Conservation (phyloP, 176 grass and related monocot species). For the Musa itinerans region DNA sequence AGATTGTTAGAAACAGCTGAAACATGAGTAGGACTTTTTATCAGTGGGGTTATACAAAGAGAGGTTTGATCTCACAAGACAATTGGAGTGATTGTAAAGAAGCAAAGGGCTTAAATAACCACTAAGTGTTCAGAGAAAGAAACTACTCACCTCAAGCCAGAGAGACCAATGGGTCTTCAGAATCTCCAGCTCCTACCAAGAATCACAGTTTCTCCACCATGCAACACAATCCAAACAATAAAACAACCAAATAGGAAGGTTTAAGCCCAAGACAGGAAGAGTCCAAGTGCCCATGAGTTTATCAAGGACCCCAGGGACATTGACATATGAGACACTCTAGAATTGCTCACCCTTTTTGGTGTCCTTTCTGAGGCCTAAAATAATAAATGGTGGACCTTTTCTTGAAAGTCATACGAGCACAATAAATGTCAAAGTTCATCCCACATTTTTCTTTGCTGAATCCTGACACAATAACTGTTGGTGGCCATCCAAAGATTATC, state of each 20-base stretch:
- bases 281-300: conserved; percentile 2
- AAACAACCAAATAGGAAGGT: neutral
- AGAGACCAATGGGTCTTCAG: neutral
- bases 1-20: neutral
- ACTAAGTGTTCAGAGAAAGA: neutral
- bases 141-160: neutral
- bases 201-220: neutral
- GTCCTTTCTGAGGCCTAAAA: neutral
- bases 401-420: conserved; percentile 4
- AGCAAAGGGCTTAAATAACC: neutral
- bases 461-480: conserved; percentile 17
- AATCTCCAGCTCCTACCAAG: neutral
- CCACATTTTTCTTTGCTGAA: neutral
- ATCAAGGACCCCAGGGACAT: neutral
- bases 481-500: neutral
- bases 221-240: neutral
- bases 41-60: too few relatives aligned
- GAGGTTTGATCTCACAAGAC: neutral
- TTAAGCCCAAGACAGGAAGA: conserved; percentile 12
- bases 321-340: neutral
- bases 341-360: conserved; percentile 1
- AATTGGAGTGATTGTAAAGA: neutral
- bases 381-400: conserved; percentile 8
- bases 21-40: neutral
- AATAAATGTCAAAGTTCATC: conserved; percentile 12